Evolutionary conservation across 495 filamentous ascomycete genomes (phyloP).

Genomic region (Darksidea phi): DNA sequence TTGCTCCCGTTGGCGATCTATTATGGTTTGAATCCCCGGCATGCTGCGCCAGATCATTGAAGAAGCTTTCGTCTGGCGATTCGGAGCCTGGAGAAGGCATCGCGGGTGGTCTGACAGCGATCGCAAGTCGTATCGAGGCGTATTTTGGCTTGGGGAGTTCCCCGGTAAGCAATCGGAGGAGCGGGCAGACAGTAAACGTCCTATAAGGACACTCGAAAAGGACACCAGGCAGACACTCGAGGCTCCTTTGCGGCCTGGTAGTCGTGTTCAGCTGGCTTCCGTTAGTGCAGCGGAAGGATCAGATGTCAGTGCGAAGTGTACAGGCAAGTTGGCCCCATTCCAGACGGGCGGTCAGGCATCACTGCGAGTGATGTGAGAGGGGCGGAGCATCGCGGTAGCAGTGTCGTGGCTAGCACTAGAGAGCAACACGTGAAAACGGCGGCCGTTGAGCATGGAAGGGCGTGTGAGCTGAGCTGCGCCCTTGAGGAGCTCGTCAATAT

Average conservation of each 20-base stretch:
- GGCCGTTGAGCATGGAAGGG: not conserved
- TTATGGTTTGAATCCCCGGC: conserved; percentile 35
- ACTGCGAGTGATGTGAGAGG: too few species aligned
- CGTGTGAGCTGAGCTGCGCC: conserved; percentile 2
- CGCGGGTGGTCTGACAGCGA: conserved; percentile 2
- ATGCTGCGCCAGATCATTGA: conserved; percentile 58
- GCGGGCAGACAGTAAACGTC: conserved; percentile 4
- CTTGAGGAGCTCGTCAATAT: not conserved
- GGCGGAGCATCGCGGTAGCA: not conserved
- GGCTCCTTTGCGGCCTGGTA: not conserved
- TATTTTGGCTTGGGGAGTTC: conserved; percentile 6
- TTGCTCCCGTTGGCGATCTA: conserved; percentile 13
- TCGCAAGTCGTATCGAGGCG: conserved; percentile 5
- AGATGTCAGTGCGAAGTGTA: too few species aligned
- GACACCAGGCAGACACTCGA: conserved; percentile 2
- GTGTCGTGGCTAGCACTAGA: not conserved
- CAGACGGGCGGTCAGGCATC: too few species aligned
- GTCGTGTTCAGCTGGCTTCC: not conserved
- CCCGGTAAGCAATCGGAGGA: conserved; percentile 27
- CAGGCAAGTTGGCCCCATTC: too few species aligned
- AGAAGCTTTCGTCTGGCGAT: conserved; percentile 44
- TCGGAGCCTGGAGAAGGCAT: conserved; percentile 31
- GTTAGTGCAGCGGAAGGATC: too few species aligned
- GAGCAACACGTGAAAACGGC: not conserved
- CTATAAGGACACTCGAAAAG: not conserved